phyloP scores from a whole-genome alignment of 2,329 filamentous ascomycete genomes.

The Colletotrichum filicis region DNA sequence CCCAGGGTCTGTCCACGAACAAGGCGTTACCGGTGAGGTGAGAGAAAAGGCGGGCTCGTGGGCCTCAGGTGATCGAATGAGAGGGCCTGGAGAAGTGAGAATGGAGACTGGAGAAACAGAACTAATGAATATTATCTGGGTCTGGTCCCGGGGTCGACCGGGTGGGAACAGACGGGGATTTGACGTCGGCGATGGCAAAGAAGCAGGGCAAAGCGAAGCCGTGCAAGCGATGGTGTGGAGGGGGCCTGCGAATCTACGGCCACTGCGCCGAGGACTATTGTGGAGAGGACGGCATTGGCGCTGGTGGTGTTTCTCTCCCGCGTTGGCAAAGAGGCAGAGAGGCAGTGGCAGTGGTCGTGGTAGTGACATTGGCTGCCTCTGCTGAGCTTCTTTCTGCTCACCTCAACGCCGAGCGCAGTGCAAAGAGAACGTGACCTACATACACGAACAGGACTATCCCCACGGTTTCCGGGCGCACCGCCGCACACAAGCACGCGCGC shows the following conservation, averaged over 20 bases:
- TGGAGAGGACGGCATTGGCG: constrained; percentile 7
- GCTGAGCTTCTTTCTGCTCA: neutral
- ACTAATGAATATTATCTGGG: constrained; percentile 23
- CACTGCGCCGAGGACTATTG: neutral
- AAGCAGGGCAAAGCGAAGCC: constrained; percentile 25
- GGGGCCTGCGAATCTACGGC: neutral
- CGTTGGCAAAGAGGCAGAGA: neutral
- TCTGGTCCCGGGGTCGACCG: constrained; percentile 18
- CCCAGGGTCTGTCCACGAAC: constrained; percentile 9
- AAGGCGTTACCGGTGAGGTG: constrained; percentile 17
- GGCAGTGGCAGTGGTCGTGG: constrained; percentile 5
- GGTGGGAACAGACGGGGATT: constrained; percentile 31
- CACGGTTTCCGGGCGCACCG: constrained; percentile 10
- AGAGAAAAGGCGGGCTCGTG: constrained; percentile 28
- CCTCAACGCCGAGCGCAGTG: constrained; percentile 6
- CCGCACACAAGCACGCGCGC: constrained; percentile 16
- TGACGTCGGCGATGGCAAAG: constrained; percentile 28
- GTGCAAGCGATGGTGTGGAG: constrained; percentile 16
- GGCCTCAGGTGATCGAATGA: constrained; percentile 31
- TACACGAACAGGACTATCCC: constrained; percentile 10
- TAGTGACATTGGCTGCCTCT: constrained; percentile 30
- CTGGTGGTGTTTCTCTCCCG: neutral
- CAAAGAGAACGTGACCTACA: constrained; percentile 22
- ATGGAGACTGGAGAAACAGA: neutral
- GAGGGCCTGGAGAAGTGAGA: constrained; percentile 13